Evolutionary conservation across 2,329 filamentous ascomycete species (phyloP).

Genomic region (Knoxdaviesia proteae): DNA sequence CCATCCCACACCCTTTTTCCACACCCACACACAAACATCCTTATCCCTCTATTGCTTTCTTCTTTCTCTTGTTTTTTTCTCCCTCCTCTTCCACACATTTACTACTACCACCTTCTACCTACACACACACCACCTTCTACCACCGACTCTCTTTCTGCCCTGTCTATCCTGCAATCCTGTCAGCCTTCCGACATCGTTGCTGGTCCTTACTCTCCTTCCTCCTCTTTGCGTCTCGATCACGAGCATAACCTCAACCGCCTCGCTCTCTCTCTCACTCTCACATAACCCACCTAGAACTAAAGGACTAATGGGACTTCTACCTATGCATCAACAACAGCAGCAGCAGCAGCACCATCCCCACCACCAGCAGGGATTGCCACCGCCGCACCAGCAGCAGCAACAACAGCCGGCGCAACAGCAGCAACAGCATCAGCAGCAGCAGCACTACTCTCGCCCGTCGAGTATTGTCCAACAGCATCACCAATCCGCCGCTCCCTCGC

Average conservation of each 20-base stretch:
- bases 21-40: not conserved
- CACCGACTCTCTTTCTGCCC: not conserved
- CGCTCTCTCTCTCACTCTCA: constrained; percentile 6
- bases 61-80: constrained; percentile 1
- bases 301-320: constrained; percentile 37
- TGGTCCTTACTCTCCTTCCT: too few species aligned
- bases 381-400: constrained; percentile 43
- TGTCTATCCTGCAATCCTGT: not conserved
- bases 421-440: not conserved
- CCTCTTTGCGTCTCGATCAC: not conserved
- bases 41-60: not conserved
- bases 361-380: constrained; percentile 37
- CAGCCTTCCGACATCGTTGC: too few species aligned
- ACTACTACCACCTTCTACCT: not conserved
- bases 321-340: constrained; percentile 41
- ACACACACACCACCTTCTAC: not conserved
- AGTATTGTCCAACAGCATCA: constrained; percentile 58
- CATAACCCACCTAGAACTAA: constrained; percentile 3
- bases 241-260: not conserved
- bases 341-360: constrained; percentile 28
- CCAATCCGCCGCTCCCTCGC: constrained; percentile 25
- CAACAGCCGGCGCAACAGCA: constrained; percentile 28
- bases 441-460: constrained; percentile 48
- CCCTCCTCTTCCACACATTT: not conserved
- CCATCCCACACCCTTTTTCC: not conserved